Base-by-base conservation (phyloP, 2,329 filamentous ascomycete species). In the Epichloe sylvatica region DNA sequence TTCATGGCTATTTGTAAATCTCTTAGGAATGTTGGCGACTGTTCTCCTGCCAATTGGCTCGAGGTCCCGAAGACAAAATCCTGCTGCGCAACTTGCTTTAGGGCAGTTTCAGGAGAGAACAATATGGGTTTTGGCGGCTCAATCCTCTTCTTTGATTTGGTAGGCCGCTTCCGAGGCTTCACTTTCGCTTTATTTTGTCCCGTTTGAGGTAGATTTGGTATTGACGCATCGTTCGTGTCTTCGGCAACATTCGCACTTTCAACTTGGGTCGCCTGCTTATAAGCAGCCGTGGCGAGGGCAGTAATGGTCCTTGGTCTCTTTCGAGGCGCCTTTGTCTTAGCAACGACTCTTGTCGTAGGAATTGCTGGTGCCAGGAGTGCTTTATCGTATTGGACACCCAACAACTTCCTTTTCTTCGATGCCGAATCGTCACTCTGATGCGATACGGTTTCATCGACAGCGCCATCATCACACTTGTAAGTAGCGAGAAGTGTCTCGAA, bases 21-120 rank as follows among this genome's bases (percentile, higher is more conserved):
- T 33, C 75, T 73, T 15, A 86, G 63, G 23, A 81, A 74, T 0
- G 75, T 76, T 0, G 84, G 84, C 0, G 84, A 86, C 36, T 88
- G 79, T 50, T 88, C 84, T 49, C 75, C 70, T 13, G 82, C 83
- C 23, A 94, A 68, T 62, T 94, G 88, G 62, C 88, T 94, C 1
- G 84, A 90, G 0, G 87, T 92, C 1, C 87, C 88, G 65, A 94
- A 94, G 0, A 94, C 67, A 59, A 90, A 86, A 52, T 89, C 80
- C 61, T 92, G 88, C 1, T 76, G 70, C 3, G 77, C 72, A 13
- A 84, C 76, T 55, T 83, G 75, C 47, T 76, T 76, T 41, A 83
- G 65, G 1, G 86, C 88, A 23, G 83, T 76, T 45, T 69, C 70
- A 0, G 87, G 87, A 1, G 85, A 86, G 11, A 86, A 68, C 2